These are phyloP conservation scores for Cercospora nicotianae DNA, from an alignment of 2,329 filamentous ascomycete genomes.

Conservation along the genomic window DNA sequence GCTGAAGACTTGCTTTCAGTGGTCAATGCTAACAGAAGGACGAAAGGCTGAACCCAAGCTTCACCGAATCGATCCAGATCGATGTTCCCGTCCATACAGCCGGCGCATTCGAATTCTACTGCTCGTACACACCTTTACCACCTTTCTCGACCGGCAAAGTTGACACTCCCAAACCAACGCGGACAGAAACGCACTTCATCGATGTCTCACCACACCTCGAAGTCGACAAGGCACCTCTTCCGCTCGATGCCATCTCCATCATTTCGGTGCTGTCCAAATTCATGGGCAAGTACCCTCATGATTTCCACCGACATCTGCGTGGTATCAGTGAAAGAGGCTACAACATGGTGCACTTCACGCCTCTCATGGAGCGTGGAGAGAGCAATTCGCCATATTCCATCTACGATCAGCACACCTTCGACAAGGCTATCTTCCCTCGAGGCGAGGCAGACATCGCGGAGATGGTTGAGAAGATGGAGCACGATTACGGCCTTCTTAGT, in stretches of 20 bases:
- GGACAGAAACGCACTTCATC: constrained; percentile 82
- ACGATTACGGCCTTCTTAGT: constrained; percentile 78
- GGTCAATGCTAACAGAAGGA: constrained; percentile 15
- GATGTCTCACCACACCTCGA: constrained; percentile 83
- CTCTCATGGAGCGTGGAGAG: constrained; percentile 79
- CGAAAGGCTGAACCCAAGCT: constrained; percentile 78
- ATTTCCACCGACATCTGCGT: constrained; percentile 85
- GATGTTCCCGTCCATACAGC: constrained; percentile 80
- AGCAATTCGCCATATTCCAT: constrained; percentile 98
- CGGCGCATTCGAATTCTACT: constrained; percentile 92
- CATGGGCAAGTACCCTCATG: constrained; percentile 86
- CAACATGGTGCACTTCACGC: constrained; percentile 99
- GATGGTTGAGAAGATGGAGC: constrained; percentile 78
- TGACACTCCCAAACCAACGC: constrained; percentile 49
- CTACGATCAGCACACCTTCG: constrained; percentile 87
- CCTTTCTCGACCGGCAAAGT: constrained; percentile 63
- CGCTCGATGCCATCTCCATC: constrained; percentile 82
- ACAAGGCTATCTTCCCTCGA: constrained; percentile 75
- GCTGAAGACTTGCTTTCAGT: neutral
- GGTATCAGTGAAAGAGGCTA: constrained; percentile 91
- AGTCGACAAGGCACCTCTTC: constrained; percentile 71
- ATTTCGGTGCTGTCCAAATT: constrained; percentile 97
- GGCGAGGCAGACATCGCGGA: constrained; percentile 79
- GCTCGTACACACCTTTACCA: constrained; percentile 85
- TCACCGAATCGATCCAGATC: constrained; percentile 88